phyloP scores from a whole-genome alignment of 495 filamentous ascomycete species.

The Chlorociboria aeruginascens region DNA sequence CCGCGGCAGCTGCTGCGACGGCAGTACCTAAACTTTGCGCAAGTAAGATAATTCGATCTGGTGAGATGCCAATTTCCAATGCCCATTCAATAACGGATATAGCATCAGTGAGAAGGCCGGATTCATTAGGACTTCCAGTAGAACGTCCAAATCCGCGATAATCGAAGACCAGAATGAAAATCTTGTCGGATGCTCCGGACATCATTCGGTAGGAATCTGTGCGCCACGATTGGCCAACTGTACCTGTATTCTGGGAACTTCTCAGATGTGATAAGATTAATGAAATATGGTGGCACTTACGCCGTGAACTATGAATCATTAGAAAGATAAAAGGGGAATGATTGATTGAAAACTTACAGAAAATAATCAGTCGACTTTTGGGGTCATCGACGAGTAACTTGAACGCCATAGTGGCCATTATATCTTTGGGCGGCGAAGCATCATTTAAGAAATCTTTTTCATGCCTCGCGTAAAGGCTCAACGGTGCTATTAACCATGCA shows the following conservation, averaged over 20 bases:
- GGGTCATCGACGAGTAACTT: constrained; percentile 43
- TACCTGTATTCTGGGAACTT: constrained; percentile 33
- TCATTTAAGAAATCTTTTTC: constrained; percentile 34
- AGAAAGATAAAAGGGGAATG: neutral
- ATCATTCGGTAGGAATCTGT: constrained; percentile 38
- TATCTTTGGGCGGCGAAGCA: constrained; percentile 30
- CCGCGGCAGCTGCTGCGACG: constrained; percentile 49
- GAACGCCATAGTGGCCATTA: constrained; percentile 34
- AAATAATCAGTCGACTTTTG: constrained; percentile 43
- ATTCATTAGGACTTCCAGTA: constrained; percentile 53
- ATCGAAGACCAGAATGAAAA: constrained; percentile 61
- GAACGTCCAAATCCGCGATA: constrained; percentile 66
- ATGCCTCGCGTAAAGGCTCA: constrained; percentile 38
- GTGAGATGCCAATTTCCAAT: constrained; percentile 37
- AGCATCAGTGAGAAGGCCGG: constrained; percentile 57
- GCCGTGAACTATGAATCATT: constrained; percentile 29
- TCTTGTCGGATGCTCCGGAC: constrained; percentile 32
- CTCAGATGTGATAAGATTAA: constrained; percentile 12
- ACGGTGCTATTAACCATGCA: constrained; percentile 49
- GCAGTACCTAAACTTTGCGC: constrained; percentile 67
- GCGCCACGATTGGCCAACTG: constrained; percentile 38
- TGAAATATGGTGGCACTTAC: constrained; percentile 9
- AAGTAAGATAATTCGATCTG: constrained; percentile 51
- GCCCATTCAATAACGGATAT: constrained; percentile 47
- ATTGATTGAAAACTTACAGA: constrained; percentile 29